These are phyloP conservation scores for Calophaca sinica DNA, from an alignment of 306 rosid genomes.

Conservation along the genomic window DNA sequence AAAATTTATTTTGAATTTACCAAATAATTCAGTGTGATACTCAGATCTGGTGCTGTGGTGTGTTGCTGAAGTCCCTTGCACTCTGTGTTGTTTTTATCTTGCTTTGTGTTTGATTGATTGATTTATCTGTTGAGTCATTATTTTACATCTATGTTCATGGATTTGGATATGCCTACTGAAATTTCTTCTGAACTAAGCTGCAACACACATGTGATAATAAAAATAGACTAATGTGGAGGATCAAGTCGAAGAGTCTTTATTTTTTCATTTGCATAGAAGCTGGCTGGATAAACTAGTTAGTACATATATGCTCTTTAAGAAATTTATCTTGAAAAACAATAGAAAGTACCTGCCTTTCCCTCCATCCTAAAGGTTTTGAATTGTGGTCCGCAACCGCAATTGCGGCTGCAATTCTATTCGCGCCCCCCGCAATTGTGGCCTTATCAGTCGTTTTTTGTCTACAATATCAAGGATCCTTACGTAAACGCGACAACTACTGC, in stretches of 20 bases:
- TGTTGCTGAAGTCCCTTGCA: constrained; percentile 18
- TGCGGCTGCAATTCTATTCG: no score
- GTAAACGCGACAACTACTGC: no score
- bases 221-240: constrained; percentile 6
- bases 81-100: neutral
- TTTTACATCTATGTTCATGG: constrained; percentile 28
- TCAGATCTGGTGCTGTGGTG: constrained; percentile 54
- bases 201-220: neutral
- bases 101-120: constrained; percentile 33
- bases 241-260: neutral
- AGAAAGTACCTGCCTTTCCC: neutral
- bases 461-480: no score
- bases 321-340: neutral
- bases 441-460: no score
- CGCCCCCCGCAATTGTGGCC: no score
- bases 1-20: neutral
- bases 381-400: no score
- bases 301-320: neutral
- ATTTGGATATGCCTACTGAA: constrained; percentile 22
- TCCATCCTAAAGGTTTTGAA: neutral
- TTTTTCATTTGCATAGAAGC: constrained; percentile 12
- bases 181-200: constrained; percentile 7
- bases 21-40: neutral
- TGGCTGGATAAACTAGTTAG: constrained; percentile 11
- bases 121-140: neutral